Evolutionary conservation across 2,329 filamentous ascomycete species (phyloP).

Genomic region (Tolypocladium pustulatum): DNA sequence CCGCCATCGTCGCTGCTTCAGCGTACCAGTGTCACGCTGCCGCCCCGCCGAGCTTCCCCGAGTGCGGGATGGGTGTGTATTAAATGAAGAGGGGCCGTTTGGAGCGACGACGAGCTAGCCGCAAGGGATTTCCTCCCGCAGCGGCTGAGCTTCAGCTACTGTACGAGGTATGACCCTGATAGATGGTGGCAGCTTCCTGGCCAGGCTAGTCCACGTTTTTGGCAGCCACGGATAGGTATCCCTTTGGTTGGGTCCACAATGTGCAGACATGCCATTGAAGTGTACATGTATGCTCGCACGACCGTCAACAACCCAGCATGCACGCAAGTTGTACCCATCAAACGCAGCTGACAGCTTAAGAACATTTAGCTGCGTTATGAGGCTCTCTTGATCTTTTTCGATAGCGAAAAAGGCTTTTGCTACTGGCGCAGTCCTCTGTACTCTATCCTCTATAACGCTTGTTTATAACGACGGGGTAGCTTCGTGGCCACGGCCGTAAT

Average conservation of each 20-base stretch:
- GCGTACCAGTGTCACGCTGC: not conserved
- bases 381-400: too few species aligned
- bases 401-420: too few species aligned
- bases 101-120: not conserved
- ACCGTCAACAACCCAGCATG: not conserved
- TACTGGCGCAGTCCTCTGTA: too few species aligned
- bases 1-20: not conserved
- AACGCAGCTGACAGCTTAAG: too few species aligned
- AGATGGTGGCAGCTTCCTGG: not conserved
- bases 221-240: not conserved
- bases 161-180: not conserved
- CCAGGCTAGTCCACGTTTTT: not conserved
- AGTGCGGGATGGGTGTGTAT: not conserved
- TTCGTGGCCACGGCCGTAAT: not conserved
- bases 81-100: not conserved
- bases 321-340: not conserved
- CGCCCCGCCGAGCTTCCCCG: not conserved
- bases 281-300: not conserved
- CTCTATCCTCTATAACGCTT: too few species aligned
- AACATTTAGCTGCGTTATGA: too few species aligned
- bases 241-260: not conserved
- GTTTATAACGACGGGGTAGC: not conserved
- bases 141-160: not conserved
- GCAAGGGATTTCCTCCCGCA: not conserved
- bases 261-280: not conserved